phyloP scores from a whole-genome alignment of 768 basidiomycete genomes.

The Boletus sp. region DNA sequence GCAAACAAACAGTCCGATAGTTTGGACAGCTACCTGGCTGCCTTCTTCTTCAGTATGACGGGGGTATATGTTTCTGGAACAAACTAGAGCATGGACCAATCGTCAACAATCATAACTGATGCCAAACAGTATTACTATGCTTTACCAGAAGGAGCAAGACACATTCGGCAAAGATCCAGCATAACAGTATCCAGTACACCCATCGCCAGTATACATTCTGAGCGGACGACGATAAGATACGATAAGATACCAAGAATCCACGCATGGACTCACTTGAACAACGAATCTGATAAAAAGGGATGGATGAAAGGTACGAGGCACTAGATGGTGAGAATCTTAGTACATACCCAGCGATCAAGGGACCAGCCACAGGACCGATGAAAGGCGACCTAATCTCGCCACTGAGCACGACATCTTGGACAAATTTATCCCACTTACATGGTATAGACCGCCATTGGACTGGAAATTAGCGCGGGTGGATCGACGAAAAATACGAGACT shows the following conservation, averaged over 20 bases:
- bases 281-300: too few species aligned
- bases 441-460: slow-evolving; percentile 57
- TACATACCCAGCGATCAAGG: slow-evolving; percentile 55
- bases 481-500: slow-evolving; percentile 18
- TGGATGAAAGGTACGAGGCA: background rate
- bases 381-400: slow-evolving; percentile 43
- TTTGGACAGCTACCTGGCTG: slow-evolving; percentile 38
- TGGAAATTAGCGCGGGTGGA: slow-evolving; percentile 19
- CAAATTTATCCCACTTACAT: slow-evolving; percentile 24
- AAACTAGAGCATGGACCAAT: slow-evolving; percentile 35
- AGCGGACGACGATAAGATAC: background rate
- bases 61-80: slow-evolving; percentile 74
- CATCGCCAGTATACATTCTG: slow-evolving; percentile 66
- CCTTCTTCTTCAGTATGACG: slow-evolving; percentile 58
- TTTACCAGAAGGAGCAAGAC: slow-evolving; percentile 50
- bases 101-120: background rate
- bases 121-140: background rate
- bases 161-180: slow-evolving; percentile 62
- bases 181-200: slow-evolving; percentile 69
- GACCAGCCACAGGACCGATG: slow-evolving; percentile 53
- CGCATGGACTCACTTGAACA: slow-evolving; percentile 47
- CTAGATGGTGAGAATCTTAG: background rate
- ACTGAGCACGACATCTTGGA: background rate
- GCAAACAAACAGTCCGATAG: background rate
- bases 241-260: background rate